Base-by-base conservation (phyloP, 176 grass and related monocot species). In the Avena atlantica region DNA sequence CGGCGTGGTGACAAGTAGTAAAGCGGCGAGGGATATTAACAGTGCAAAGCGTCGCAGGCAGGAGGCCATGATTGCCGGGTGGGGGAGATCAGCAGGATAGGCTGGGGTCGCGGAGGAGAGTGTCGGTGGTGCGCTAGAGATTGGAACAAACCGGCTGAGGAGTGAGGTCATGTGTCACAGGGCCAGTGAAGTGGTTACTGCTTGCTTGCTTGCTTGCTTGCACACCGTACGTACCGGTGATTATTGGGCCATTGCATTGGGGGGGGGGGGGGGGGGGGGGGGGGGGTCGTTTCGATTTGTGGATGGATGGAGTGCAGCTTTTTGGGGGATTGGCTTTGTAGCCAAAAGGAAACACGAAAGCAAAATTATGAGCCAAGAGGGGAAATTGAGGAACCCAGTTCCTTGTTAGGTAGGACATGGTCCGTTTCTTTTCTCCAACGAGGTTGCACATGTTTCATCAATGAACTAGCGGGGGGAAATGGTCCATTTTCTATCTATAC, bases 111-210 rank as follows among this genome's bases (percentile, higher is more conserved):
- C 40, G 42, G 60, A 13, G 42, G 47, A 78, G 80, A 76, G 49
- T 83, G 80, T 83, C 80, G 65, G 80, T 83, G 80, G 65, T 68
- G 79, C 79, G 70, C 11, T 4, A 23, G 56, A 20, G 15, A 5
- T 21, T 21, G 45, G 72, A 3, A 74, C 42, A 3, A 14, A 14
- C 63, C 5, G 56, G 20, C 77, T 61, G 40, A 34, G 31, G 31
- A 34, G 31, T 34, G 31, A 49, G 23, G 8, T 8, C 58, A 48
- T 29, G 42, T 15, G 14, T 76, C 73, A 76, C 73, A 76, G 1
- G 74, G 15, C 55, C 74, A 34, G 67, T 83, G 58, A 17, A 83
- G 81, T 83, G 67, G 34, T 83, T 83, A 81, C 31, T 81, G 40
- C 58, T 15, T 11, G 6, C 23, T 25, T 25, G 6, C 23, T 25